Percentiles rank a stretch among this genome's conserved stretches.
These are phyloP conservation scores for Penicillium flavigenum DNA, from an alignment of 495 filamentous ascomycete genomes.

Conservation along the genomic window DNA sequence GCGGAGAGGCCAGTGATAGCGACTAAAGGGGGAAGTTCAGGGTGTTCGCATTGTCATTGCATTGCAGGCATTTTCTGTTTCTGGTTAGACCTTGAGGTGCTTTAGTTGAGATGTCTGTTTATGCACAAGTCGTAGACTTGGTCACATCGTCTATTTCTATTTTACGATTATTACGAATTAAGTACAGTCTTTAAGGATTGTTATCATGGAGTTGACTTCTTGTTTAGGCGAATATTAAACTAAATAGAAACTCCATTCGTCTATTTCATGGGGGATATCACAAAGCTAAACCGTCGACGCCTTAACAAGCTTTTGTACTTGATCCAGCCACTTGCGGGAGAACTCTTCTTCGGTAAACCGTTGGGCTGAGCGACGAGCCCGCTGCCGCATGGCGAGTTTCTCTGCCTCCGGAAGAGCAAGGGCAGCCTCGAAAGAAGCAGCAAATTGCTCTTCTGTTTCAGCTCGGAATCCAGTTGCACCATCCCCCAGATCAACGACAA, in stretches of 20 bases:
- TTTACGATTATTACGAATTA: conserved; percentile 16
- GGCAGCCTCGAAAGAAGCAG: conserved; percentile 71
- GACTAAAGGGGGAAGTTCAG: conserved; percentile 28
- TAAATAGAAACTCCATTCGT: conserved; percentile 3
- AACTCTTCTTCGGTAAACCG: conserved; percentile 90
- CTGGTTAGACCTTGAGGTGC: background rate
- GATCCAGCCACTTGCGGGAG: conserved; percentile 65
- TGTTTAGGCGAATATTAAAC: background rate
- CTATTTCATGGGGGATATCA: conserved; percentile 14
- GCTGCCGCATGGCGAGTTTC: conserved; percentile 65
- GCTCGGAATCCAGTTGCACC: conserved; percentile 85
- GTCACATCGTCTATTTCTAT: conserved; percentile 4
- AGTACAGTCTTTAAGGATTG: background rate
- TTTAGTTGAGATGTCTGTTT: background rate
- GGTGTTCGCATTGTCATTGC: background rate
- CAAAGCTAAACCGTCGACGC: conserved; percentile 11
- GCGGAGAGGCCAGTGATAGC: conserved; percentile 46
- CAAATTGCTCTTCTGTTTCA: conserved; percentile 71
- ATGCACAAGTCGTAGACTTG: conserved; percentile 3
- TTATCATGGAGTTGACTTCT: background rate
- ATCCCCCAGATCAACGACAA: conserved; percentile 77
- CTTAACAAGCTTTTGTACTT: conserved; percentile 69
- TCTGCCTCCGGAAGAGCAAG: conserved; percentile 65
- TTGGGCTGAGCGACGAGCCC: conserved; percentile 72
- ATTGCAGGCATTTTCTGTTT: background rate